Percentiles rank a stretch among this genome's conserved stretches.
Evolutionary conservation across 192 early-diverging fungal genomes (phyloP).

Genomic region (Backusella circina): DNA sequence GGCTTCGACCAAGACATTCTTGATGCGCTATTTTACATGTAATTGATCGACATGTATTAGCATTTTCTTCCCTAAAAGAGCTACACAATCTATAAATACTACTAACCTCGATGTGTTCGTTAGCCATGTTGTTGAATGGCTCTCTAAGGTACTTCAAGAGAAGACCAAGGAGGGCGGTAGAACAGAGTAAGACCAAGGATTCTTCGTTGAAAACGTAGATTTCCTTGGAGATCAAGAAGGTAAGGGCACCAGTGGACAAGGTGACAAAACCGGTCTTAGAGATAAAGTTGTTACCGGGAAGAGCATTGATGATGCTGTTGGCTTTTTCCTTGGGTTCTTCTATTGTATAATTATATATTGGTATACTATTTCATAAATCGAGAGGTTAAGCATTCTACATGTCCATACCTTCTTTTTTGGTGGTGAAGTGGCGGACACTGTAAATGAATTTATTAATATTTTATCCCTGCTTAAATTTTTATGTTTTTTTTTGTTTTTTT

Average conservation of each 20-base stretch:
- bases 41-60: no score
- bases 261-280: constrained; percentile 92
- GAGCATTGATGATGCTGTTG: constrained; percentile 86
- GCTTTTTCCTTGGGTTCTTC: constrained; percentile 82
- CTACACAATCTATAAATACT: no score
- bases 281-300: constrained; percentile 86
- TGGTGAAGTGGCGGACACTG: constrained; percentile 28
- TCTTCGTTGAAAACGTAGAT: constrained; percentile 97
- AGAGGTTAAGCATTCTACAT: not conserved
- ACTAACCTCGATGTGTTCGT: constrained; percentile 55
- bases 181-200: constrained; percentile 79
- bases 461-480: not conserved
- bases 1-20: constrained; percentile 77
- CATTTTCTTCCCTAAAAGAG: no score
- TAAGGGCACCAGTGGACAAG: constrained; percentile 77
- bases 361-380: not conserved
- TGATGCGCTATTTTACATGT: no score
- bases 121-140: constrained; percentile 76
- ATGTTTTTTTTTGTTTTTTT: not conserved
- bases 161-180: constrained; percentile 72
- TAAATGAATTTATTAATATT: not conserved
- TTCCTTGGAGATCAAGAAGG: constrained; percentile 94
- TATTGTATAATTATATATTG: not conserved
- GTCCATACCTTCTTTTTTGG: constrained; percentile 15
- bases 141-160: constrained; percentile 80